phyloP scores from a whole-genome alignment of 164 flowering plant species.

The Litsea cubeba region DNA sequence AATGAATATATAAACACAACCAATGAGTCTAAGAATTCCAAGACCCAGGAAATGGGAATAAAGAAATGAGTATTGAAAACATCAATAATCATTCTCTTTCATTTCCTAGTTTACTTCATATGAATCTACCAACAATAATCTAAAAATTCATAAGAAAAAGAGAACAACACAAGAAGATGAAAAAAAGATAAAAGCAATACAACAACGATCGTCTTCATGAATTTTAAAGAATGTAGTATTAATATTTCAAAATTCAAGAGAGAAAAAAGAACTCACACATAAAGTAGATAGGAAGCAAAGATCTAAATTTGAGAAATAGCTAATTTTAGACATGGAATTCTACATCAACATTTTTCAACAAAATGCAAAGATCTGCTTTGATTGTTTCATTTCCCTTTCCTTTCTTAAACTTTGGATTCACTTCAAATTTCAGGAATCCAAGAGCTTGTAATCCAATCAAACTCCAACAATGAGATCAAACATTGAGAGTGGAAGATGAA shows the following conservation, averaged over 20 bases:
- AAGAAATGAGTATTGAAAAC: no score
- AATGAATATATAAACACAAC: no score
- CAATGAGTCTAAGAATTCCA: no score
- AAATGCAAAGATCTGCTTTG: conserved; percentile 6
- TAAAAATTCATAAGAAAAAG: neutral
- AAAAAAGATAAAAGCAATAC: neutral
- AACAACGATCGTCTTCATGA: neutral
- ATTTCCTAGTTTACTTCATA: neutral
- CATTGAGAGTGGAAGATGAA: conserved; percentile 41
- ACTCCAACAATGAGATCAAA: conserved; percentile 18
- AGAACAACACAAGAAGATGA: neutral
- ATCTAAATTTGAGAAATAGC: neutral
- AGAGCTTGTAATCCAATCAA: neutral
- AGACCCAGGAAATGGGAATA: no score
- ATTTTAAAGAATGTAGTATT: neutral
- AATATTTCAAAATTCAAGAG: neutral
- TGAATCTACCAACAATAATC: neutral
- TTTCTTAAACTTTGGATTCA: conserved; percentile 1
- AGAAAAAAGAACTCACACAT: neutral
- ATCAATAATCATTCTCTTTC: neutral
- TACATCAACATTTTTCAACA: conserved; percentile 2
- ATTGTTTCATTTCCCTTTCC: neutral
- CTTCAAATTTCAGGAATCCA: conserved; percentile 19
- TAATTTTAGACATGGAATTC: neutral
- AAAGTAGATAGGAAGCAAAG: neutral